Evolutionary conservation across 306 rosid species (phyloP).

Genomic region (Trifolium pratense): DNA sequence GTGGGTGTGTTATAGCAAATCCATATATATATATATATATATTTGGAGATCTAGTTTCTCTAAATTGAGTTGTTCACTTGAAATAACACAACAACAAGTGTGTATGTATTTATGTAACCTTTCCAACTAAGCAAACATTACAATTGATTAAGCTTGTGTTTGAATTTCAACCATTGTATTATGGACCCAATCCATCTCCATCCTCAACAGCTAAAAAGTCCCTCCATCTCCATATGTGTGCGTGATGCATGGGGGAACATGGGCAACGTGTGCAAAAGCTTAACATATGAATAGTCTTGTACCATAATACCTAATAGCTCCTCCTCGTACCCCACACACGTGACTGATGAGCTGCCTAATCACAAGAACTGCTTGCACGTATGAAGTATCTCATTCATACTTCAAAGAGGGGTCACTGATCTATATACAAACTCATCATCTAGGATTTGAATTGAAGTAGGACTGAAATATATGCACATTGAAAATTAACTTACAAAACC

Average conservation of each 20-base stretch:
- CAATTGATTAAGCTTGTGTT: background rate
- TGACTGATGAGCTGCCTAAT: constrained; percentile 33
- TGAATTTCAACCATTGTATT: background rate
- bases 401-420: background rate
- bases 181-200: constrained; percentile 8
- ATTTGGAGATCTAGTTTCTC: no score
- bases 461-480: no score
- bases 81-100: no score
- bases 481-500: no score
- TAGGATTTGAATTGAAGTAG: no score
- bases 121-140: background rate
- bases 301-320: background rate
- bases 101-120: background rate
- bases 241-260: background rate
- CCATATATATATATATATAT: no score
- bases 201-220: background rate
- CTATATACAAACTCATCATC: no score
- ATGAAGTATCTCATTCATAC: background rate
- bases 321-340: constrained; percentile 29
- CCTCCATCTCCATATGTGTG: background rate
- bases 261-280: constrained; percentile 5
- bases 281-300: background rate
- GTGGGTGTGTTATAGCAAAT: no score
- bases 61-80: no score
- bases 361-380: constrained; percentile 1